These are phyloP conservation scores for Fistulinella prunicolor DNA, from an alignment of 768 basidiomycete species.

Conservation along the genomic window DNA sequence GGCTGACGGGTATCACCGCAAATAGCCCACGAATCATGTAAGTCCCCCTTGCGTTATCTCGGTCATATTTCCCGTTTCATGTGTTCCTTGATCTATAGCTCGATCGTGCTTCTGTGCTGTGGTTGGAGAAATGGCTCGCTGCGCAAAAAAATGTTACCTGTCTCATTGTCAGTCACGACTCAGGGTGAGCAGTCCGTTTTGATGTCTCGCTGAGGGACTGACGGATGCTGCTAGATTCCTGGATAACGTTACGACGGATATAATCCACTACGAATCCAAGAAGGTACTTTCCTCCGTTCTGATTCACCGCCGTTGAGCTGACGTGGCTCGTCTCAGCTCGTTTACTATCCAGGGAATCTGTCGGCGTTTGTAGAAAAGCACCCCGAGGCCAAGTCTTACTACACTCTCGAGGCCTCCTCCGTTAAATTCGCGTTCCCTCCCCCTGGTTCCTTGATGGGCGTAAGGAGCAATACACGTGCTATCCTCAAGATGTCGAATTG, in stretches of 20 bases:
- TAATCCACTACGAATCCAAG: constrained; percentile 95
- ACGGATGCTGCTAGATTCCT: constrained; percentile 61
- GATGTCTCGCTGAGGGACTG: constrained; percentile 4
- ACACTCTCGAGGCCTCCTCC: constrained; percentile 89
- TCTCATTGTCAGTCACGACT: constrained; percentile 95
- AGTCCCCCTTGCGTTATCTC: constrained; percentile 31
- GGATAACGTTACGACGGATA: constrained; percentile 93
- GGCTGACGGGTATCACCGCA: constrained; percentile 25
- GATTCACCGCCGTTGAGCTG: constrained; percentile 15
- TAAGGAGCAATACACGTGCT: constrained; percentile 91
- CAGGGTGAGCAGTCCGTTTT: constrained; percentile 56
- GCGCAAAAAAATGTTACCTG: constrained; percentile 83
- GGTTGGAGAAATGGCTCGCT: constrained; percentile 88
- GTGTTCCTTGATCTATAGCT: constrained; percentile 44
- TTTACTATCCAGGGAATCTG: constrained; percentile 91
- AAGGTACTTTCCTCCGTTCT: constrained; percentile 48
- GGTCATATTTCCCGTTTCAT: constrained; percentile 15
- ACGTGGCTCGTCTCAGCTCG: constrained; percentile 52
- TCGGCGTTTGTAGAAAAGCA: constrained; percentile 86
- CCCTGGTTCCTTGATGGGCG: constrained; percentile 95
- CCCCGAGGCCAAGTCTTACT: constrained; percentile 94
- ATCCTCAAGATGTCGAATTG: constrained; percentile 91
- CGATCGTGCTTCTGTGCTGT: constrained; percentile 80
- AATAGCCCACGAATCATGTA: constrained; percentile 88
- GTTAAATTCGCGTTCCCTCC: constrained; percentile 96